Base-by-base conservation (phyloP, 257 asterid genomes). In the Rhazya stricta region DNA sequence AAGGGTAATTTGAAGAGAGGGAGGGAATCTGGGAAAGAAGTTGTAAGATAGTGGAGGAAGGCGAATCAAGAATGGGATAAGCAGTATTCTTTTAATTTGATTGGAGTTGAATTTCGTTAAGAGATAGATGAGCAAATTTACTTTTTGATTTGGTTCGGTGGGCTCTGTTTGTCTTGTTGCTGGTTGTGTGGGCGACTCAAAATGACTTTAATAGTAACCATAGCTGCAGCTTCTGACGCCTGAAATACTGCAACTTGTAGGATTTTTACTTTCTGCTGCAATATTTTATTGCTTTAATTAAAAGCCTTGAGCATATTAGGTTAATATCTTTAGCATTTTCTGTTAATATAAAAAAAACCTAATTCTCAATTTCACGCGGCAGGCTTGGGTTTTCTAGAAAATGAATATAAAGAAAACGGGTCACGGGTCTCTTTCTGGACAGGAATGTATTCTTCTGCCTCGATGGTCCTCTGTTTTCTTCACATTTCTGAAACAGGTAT, bases 81-180 rank as follows among this genome's bases (percentile, higher is more conserved):
- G 23, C 54, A 25, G 21, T 46, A 41, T 39, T 45, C 37, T 61
- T 69, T 54, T 13, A 74, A 68, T 48, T 66, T 73, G 69, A 69
- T 69, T 62, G 63, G 72, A 12, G 72, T 39, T 65, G 78, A 60
- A 70, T 45, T 74, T 67, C 65, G 51, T 30, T 10, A 23, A 30
- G 63, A 5, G 48, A 61, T 34, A 36, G 21, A 78, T 8, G 69
- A 51, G 82, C 37, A 69, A 39, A 46, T 30, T 50, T 41, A 36
- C 76, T 60, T 80, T 75, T 76, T 60, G 69, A 48, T 45, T 34
- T 36, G 79, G 76, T 74, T 57, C 53, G 78, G 81, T 73, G 78
- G 84, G 75, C 78, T 43, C 74, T 54, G 70, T 71, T 80, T 76
- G 80, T 80, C 78, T 43, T 57, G 68, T 76, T 76, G 75, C 43